These are phyloP conservation scores for Vaccinium myrtillus DNA, from an alignment of 148 eudicot genomes.

Conservation along the genomic window DNA sequence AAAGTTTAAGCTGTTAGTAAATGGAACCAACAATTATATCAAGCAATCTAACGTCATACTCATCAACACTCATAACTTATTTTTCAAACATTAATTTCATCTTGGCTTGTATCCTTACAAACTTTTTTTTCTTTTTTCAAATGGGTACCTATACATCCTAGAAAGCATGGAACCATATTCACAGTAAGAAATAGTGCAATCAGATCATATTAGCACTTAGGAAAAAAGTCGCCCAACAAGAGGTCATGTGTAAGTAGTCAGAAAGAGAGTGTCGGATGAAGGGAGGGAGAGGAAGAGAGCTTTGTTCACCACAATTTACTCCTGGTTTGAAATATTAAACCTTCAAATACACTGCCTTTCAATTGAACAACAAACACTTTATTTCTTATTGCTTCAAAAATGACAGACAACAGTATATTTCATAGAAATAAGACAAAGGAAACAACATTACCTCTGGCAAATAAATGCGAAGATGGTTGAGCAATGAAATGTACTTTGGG, in stretches of 20 bases:
- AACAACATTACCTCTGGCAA: slow-evolving; percentile 80
- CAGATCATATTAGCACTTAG: not conserved
- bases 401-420: not conserved
- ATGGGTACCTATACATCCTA: not conserved
- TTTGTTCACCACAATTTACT: not conserved
- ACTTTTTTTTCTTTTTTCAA: too few species aligned
- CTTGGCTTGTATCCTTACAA: too few species aligned
- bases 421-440: slow-evolving; percentile 6
- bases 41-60: not conserved
- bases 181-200: not conserved
- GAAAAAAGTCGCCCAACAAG: not conserved
- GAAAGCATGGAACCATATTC: not conserved
- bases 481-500: slow-evolving; percentile 96
- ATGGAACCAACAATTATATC: too few species aligned
- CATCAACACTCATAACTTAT: not conserved
- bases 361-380: not conserved
- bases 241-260: not conserved
- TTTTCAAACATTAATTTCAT: too few species aligned
- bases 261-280: not conserved
- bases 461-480: slow-evolving; percentile 96
- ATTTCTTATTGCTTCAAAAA: not conserved
- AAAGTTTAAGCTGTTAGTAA: too few species aligned
- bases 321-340: slow-evolving; percentile 3
- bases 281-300: not conserved
- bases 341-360: not conserved